Evolutionary conservation across 192 early-diverging fungal genomes (phyloP).

Genomic region (Coemansia sp.): DNA sequence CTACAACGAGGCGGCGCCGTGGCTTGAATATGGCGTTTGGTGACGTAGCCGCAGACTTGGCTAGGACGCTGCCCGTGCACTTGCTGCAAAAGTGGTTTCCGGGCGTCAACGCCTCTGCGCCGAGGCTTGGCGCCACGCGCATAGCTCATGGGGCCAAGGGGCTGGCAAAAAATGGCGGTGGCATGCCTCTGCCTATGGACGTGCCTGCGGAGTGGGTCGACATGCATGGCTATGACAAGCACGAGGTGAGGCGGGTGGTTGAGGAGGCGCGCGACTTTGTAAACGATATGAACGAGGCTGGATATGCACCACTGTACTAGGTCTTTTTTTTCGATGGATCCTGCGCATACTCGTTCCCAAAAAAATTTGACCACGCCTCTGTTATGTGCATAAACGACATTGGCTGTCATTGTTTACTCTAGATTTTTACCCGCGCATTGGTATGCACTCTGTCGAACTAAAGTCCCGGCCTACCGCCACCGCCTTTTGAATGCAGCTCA

Average conservation of each 20-base stretch:
- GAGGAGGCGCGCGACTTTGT: conserved; percentile 36
- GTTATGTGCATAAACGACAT: conserved; percentile 8
- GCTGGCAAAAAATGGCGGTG: not conserved
- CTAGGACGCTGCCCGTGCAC: conserved; percentile 18
- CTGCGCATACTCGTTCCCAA: not conserved
- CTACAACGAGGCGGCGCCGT: conserved; percentile 3
- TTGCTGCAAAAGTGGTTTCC: conserved; percentile 42
- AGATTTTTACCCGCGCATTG: not conserved
- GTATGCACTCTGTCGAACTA: not conserved
- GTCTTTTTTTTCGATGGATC: not conserved
- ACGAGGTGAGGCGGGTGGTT: conserved; percentile 21
- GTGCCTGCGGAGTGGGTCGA: conserved; percentile 30
- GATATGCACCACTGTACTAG: conserved; percentile 38
- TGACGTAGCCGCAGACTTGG: not conserved
- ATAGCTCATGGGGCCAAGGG: not conserved
- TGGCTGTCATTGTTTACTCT: conserved; percentile 5
- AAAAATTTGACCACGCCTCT: not conserved
- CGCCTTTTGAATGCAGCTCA: not conserved
- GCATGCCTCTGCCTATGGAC: conserved; percentile 32
- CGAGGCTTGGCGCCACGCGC: not conserved
- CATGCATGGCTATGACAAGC: conserved; percentile 27
- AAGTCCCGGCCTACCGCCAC: conserved; percentile 1
- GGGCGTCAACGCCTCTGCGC: conserved; percentile 13
- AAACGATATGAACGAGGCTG: conserved; percentile 36
- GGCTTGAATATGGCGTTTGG: not conserved